phyloP scores from a whole-genome alignment of 495 filamentous ascomycete species.

The Penicillium pulvis region DNA sequence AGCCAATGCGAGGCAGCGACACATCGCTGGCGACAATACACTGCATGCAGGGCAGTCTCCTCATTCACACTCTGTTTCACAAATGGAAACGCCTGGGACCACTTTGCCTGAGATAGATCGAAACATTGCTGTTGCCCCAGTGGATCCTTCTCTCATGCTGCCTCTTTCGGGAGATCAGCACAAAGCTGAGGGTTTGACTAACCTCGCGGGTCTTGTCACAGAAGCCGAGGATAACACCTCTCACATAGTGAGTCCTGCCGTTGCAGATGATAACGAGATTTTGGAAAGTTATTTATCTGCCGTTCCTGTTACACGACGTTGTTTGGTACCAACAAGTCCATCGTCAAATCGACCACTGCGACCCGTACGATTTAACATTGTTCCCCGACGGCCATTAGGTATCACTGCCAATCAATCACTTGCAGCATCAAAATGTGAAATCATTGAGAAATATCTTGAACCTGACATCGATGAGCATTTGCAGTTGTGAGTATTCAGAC shows the following conservation, averaged over 20 bases:
- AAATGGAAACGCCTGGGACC: not conserved
- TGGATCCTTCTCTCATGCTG: not conserved
- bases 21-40: not conserved
- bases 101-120: not conserved
- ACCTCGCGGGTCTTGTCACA: constrained; percentile 17
- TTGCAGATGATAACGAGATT: constrained; percentile 34
- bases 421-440: constrained; percentile 35
- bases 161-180: not conserved
- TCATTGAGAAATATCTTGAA: constrained; percentile 42
- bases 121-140: not conserved
- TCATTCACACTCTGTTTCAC: not conserved
- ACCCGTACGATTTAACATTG: constrained; percentile 58
- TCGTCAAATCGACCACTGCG: constrained; percentile 44
- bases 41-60: not conserved
- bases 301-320: constrained; percentile 28
- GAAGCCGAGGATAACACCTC: constrained; percentile 26
- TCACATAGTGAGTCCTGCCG: constrained; percentile 37
- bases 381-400: constrained; percentile 48
- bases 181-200: constrained; percentile 7
- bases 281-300: constrained; percentile 29
- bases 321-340: constrained; percentile 27
- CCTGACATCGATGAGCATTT: constrained; percentile 34
- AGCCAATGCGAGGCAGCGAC: constrained; percentile 1
- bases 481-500: constrained; percentile 27
- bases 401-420: constrained; percentile 28